phyloP scores from a whole-genome alignment of 129 eudicot species.

The Saposhnikovia divaricata region DNA sequence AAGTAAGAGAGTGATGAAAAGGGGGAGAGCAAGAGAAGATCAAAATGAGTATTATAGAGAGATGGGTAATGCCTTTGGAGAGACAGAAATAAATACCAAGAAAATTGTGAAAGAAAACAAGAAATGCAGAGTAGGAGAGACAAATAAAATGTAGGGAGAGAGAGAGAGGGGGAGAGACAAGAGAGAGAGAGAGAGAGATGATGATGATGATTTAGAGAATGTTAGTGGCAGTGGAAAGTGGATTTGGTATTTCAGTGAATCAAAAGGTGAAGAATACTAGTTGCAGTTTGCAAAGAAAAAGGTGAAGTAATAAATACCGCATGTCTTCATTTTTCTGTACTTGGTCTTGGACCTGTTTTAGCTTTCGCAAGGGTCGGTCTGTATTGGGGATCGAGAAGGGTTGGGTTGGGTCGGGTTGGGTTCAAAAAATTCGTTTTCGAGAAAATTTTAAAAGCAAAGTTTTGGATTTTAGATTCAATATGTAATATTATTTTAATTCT shows the following conservation, averaged over 20 bases:
- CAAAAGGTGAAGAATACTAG: not conserved
- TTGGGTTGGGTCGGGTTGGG: too few species aligned
- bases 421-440: too few species aligned
- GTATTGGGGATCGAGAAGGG: too few species aligned
- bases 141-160: not conserved
- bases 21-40: slow-evolving; percentile 7
- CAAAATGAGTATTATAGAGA: slow-evolving; percentile 30
- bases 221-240: not conserved
- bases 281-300: too few species aligned
- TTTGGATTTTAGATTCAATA: too few species aligned
- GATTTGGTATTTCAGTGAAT: not conserved
- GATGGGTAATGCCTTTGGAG: slow-evolving; percentile 11
- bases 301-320: not conserved
- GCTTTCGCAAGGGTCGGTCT: not conserved
- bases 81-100: slow-evolving; percentile 4
- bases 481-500: too few species aligned
- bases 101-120: not conserved
- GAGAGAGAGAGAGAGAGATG: not conserved
- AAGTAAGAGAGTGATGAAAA: not conserved
- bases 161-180: not conserved
- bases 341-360: not conserved
- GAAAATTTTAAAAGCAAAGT: too few species aligned
- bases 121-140: slow-evolving; percentile 4
- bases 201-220: not conserved
- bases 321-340: not conserved